Evolutionary conservation across 2,329 filamentous ascomycete genomes (phyloP), one percentile per base, ranked within the genome.

Genomic region (Diaporthe australafricana): DNA sequence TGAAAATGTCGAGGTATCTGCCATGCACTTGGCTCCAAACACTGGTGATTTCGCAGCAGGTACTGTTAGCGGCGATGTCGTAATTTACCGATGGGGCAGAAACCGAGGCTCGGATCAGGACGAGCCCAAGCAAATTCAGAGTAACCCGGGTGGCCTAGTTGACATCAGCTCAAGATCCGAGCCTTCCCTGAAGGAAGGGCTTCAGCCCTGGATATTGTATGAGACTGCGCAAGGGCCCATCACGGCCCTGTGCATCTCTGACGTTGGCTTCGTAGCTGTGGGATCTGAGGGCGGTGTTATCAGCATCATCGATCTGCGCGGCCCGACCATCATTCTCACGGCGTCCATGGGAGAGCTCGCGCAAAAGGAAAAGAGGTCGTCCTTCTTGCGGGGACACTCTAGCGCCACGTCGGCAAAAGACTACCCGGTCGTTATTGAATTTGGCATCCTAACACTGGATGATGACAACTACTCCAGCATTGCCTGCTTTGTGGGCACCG

Each of bases 381-480:
- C 93, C 68, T 92, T 98, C 77, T 86, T 91, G 73, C 89, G 87
- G 81, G 84, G 84, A 16, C 87, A 86, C 71, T 88, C 85, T 35
- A 84, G 81, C 66, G 81, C 84, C 30, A 80, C 87, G 6, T 80
- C 84, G 5, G 79, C 84, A 1, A 87, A 87, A 60, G 95, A 98
- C 78, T 97, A 91, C 89, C 91, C 94, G 0, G 94, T 94, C 0
- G 87, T 86, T 38, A 90, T 98, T 35, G 94, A 98, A 78, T 99
- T 98, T 83, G 94, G 94, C 68, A 94, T 98, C 57, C 92, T 99
- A 91, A 97, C 93, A 3, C 84, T 98, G 5, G 96, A 98, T 53
- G 93, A 92, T n/a, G 96, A 98, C 78, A 91, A 94, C 75, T 99
- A 97, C 80, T 98, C 96, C 1, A 98, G 95, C 78, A 97, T 99